Evolutionary conservation across 805 yeast genomes (phyloP), one percentile per base, ranked within the genome.

Genomic region (Myxozyma geophila): DNA sequence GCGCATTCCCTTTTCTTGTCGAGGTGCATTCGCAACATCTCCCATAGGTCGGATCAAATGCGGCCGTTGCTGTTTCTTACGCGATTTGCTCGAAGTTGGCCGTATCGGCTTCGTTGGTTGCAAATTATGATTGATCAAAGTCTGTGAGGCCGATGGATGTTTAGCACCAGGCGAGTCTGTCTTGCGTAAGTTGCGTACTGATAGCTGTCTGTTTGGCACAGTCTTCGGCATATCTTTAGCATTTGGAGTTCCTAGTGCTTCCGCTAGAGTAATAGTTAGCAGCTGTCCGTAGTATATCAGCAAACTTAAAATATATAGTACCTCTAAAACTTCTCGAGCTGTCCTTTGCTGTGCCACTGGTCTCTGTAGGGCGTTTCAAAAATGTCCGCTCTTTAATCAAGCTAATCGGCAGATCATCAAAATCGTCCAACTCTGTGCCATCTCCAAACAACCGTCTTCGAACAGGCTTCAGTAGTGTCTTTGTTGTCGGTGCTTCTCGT

Each of bases 1-100:
- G 53, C 76, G 78, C 86, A 87, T 85, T 44, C 77, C 75, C 36
- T 68, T 70, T 51, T 60, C 70, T 23, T 61, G 49, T 44, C 60
- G 43, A 13, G 69, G 60, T 19, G 54, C 58, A 41, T 35, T 50
- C 12, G 63, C 65, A n/a, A 53, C 15, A 39, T 56, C 67, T 17
- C 70, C 70, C 44, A 66, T 39, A 23, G 69, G 69, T 37, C 59
- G 55, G 36, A 63, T 66, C 52, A 66, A 49, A 44, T 63, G 66
- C 35, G 70, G 70, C 49, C 67, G 53, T 46, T 63, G 69, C 43
- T 63, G 70, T 9, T 44, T 51, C 47, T 49, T 55, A 19, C 58
- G 59, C 12, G 47, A 44, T 13, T 44, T 51, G 39, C 50, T 59
- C 1, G 61, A 41, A 28, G 33, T 39, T 41, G 43, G 51, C 7